Evolutionary conservation across 176 grass and related monocot species (phyloP).

Genomic region (Guadua angustifolia): DNA sequence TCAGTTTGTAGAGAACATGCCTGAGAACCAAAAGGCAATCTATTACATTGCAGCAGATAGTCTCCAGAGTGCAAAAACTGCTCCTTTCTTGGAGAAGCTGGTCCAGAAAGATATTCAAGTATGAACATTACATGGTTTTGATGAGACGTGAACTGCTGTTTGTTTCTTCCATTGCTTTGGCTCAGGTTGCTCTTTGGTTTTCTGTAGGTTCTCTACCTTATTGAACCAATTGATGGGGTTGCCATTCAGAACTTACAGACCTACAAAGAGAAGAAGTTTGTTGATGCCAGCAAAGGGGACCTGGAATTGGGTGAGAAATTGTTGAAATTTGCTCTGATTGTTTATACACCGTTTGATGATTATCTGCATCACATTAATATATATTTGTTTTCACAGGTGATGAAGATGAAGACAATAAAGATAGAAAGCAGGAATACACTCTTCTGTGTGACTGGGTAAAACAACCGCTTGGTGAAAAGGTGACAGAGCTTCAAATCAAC

Average conservation of each 20-base stretch:
- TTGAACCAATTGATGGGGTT: conserved; percentile 91
- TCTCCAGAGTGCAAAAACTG: conserved; percentile 78
- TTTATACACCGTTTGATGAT: conserved; percentile 6
- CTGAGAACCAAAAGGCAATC: conserved; percentile 75
- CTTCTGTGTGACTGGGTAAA: conserved; percentile 73
- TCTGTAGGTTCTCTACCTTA: conserved; percentile 71
- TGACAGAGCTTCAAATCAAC: conserved; percentile 68
- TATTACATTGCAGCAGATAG: conserved; percentile 87
- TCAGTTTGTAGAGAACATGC: conserved; percentile 84
- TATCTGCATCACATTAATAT: conserved; percentile 3
- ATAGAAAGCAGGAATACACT: conserved; percentile 72
- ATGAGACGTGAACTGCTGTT: background rate
- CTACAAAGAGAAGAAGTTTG: conserved; percentile 96
- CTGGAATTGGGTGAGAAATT: conserved; percentile 70
- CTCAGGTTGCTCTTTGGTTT: conserved; percentile 21
- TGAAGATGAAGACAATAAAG: conserved; percentile 67
- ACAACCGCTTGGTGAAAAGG: conserved; percentile 76
- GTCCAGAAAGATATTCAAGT: conserved; percentile 84
- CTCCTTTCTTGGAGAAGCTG: conserved; percentile 84
- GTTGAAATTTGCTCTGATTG: background rate
- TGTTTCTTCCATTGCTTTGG: background rate
- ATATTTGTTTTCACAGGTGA: conserved; percentile 54
- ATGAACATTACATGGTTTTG: conserved; percentile 1
- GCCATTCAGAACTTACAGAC: conserved; percentile 85
- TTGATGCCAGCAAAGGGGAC: conserved; percentile 88